Evolutionary conservation across 225 moss, liverwort and hornwort genomes (phyloP), one percentile per base, ranked within the genome.

Genomic region (Physcomitrellopsis africana): DNA sequence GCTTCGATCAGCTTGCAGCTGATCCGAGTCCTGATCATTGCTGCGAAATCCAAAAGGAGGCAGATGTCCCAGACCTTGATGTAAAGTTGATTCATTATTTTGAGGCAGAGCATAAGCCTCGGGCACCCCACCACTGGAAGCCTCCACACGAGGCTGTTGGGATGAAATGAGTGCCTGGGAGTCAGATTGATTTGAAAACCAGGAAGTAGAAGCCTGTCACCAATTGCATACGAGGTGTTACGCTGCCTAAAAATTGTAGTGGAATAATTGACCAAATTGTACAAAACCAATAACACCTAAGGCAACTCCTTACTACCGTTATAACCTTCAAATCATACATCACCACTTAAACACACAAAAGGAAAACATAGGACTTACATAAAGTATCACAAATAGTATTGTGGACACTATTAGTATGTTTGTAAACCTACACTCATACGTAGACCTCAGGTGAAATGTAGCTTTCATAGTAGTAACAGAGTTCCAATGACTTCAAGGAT

Each of bases 1-100:
- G 84, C 87, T 82, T 41, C 89, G 88, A 75, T 91, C 96, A 65
- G 89, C 79, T 80, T 92, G 91, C 65, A 92, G 82, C 77, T 94
- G 93, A 68, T 93, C 94, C 75, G 89, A 85, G 60, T 92, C 90
- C 77, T 92, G 92, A 61, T 84, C 81, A 81, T 77, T 84, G 52
- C 86, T 91, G 27, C 86, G 84, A 74, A 89, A 97, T 52, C 76
- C 91, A 81, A 68, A 90, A 86, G 63, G 77, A 80, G 67, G 81
- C 71, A 45, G 75, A 63, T 78, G 84, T 86, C 89, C 84, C 83
- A 81, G 93, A 90, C 75, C 94, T 82, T 77, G 90, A 72, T 37
- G 32, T 37, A 77, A 83, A 83, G 80, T 74, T 72, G 92, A 70
- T 81, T 93, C 94, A 57, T 68, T 81, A 54, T 86, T 83, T 77